phyloP scores from a whole-genome alignment of 352 stramenopile species.

The Pythium myriotylum region DNA sequence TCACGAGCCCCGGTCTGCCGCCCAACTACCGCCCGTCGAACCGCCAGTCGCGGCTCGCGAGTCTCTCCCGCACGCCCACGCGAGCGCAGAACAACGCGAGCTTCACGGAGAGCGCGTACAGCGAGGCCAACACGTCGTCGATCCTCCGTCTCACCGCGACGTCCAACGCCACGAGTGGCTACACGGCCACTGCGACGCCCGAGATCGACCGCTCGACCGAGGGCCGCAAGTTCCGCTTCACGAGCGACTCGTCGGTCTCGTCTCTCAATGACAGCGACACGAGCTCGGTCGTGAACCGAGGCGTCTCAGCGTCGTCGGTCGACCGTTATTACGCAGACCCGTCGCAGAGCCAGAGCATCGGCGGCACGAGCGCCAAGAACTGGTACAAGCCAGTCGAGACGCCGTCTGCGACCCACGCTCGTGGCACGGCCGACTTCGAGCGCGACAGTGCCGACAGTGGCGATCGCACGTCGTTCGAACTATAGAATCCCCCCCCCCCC shows the following conservation, averaged over 20 bases:
- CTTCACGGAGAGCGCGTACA: slow-evolving; percentile 10
- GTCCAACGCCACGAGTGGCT: slow-evolving; percentile 13
- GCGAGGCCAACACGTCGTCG: not conserved
- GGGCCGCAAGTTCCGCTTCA: slow-evolving; percentile 34
- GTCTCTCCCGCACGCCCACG: slow-evolving; percentile 14
- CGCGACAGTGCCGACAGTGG: slow-evolving; percentile 35
- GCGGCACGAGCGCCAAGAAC: slow-evolving; percentile 21
- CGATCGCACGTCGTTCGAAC: slow-evolving; percentile 64
- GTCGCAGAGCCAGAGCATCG: slow-evolving; percentile 23
- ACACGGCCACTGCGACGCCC: slow-evolving; percentile 11
- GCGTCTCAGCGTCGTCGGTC: slow-evolving; percentile 30
- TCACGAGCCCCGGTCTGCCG: slow-evolving; percentile 26
- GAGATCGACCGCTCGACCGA: not conserved
- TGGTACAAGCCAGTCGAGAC: slow-evolving; percentile 69
- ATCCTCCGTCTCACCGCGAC: slow-evolving; percentile 1
- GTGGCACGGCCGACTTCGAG: slow-evolving; percentile 30
- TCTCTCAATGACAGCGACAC: slow-evolving; percentile 29
- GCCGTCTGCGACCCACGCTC: slow-evolving; percentile 34
- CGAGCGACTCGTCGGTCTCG: slow-evolving; percentile 39
- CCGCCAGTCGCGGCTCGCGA: slow-evolving; percentile 18
- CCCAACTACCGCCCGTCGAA: slow-evolving; percentile 22
- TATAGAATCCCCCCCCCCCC: slow-evolving; percentile 36
- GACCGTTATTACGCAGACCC: slow-evolving; percentile 31
- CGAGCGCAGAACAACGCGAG: slow-evolving; percentile 9
- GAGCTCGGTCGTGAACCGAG: slow-evolving; percentile 22